A percentile compares a stretch with the other conserved stretches of the same genome.
Conservation (phyloP, 345 rosid genomes). For the Mercurialis annua region DNA sequence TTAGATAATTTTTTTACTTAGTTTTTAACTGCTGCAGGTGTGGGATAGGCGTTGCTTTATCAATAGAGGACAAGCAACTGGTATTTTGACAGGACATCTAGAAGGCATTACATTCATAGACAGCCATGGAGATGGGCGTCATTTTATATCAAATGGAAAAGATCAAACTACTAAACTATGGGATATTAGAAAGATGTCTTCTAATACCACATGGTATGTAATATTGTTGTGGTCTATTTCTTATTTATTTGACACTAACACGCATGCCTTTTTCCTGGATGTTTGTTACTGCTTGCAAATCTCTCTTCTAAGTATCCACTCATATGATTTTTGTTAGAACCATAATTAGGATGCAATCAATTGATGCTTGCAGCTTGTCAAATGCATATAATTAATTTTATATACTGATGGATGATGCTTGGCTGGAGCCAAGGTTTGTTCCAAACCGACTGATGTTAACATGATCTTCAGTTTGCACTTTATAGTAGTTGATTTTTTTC, state of each 20-base stretch:
- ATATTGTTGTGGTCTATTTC: background rate
- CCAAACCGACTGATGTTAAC: background rate
- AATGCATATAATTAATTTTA: background rate
- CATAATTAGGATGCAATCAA: background rate
- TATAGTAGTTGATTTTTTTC: background rate
- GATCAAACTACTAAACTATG: slow-evolving; percentile 70
- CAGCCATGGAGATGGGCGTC: slow-evolving; percentile 65
- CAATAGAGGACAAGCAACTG: slow-evolving; percentile 46
- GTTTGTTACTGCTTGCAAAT: background rate
- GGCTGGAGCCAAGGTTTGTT: background rate
- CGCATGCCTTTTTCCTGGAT: background rate
- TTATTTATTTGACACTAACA: background rate
- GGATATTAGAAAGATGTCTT: slow-evolving; percentile 72
- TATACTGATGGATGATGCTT: slow-evolving; percentile 2
- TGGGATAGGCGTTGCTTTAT: slow-evolving; percentile 69
- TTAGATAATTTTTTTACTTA: background rate
- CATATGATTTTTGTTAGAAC: background rate
- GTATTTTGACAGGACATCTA: slow-evolving; percentile 62
- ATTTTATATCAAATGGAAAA: slow-evolving; percentile 70
- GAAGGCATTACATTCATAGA: slow-evolving; percentile 69
- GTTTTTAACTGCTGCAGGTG: slow-evolving; percentile 35
- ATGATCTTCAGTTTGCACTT: background rate
- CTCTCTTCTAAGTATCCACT: background rate
- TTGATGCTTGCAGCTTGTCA: background rate
- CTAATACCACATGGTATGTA: slow-evolving; percentile 34